phyloP scores from a whole-genome alignment of 345 rosid species.

The Geranium brycei region DNA sequence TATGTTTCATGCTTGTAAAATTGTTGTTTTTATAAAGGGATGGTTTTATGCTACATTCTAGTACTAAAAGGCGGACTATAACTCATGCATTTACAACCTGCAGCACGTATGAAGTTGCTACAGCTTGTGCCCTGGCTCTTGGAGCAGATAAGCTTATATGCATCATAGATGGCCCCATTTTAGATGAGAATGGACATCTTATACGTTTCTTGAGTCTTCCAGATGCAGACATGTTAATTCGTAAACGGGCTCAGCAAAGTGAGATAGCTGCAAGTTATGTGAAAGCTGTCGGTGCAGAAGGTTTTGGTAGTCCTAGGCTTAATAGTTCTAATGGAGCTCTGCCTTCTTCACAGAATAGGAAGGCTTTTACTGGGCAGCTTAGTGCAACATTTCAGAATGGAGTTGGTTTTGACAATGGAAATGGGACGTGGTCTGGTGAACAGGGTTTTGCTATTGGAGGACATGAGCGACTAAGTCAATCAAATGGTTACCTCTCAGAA shows the following conservation, averaged over 20 bases:
- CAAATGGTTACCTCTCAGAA: conserved; percentile 72
- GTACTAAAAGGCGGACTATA: background rate
- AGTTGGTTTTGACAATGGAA: conserved; percentile 78
- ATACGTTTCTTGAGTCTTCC: conserved; percentile 75
- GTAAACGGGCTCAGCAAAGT: conserved; percentile 77
- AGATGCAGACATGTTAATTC: conserved; percentile 80
- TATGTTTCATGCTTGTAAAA: conserved; percentile 24
- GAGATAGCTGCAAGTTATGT: conserved; percentile 86
- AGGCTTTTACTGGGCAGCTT: conserved; percentile 20
- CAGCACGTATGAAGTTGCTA: conserved; percentile 98
- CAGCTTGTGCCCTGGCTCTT: conserved; percentile 93
- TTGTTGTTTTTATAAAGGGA: too few species aligned
- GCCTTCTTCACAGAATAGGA: conserved; percentile 30
- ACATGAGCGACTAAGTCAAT: conserved; percentile 64
- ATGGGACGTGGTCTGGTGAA: conserved; percentile 67
- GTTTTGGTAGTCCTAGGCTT: conserved; percentile 19
- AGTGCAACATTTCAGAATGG: conserved; percentile 63
- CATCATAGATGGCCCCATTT: conserved; percentile 75
- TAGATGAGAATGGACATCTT: conserved; percentile 70
- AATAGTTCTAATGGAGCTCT: conserved; percentile 33
- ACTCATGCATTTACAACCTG: conserved; percentile 11
- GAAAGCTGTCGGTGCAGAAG: conserved; percentile 62
- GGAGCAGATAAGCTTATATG: conserved; percentile 94
- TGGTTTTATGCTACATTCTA: too few species aligned
- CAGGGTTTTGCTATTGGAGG: conserved; percentile 99